Percentiles rank a stretch among this genome's conserved stretches.
Conservation (phyloP, 805 yeast genomes). For the Starmerella etchellsii region DNA sequence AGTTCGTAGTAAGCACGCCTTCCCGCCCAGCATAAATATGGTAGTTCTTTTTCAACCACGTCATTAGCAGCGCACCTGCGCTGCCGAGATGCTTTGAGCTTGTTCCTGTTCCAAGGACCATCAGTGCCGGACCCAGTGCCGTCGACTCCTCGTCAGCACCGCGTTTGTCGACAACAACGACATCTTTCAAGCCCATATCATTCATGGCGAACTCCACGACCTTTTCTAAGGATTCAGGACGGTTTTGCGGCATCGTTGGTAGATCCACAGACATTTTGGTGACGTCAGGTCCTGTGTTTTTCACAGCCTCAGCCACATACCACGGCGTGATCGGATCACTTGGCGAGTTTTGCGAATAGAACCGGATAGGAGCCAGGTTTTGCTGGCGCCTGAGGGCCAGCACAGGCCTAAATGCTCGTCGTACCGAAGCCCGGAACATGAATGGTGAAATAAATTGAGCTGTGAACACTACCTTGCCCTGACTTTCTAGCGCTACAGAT, state of each 20-base stretch:
- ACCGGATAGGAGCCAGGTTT: background rate
- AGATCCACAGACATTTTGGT: conserved; percentile 22
- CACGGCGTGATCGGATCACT: conserved; percentile 41
- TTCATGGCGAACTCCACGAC: conserved; percentile 38
- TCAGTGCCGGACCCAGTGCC: conserved; percentile 33
- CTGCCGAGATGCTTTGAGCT: conserved; percentile 62
- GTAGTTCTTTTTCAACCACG: conserved; percentile 42
- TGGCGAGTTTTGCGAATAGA: too few relatives aligned
- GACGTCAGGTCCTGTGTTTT: conserved; percentile 14
- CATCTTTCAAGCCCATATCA: conserved; percentile 53
- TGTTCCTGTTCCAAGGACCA: conserved; percentile 64
- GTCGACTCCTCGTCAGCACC: conserved; percentile 18
- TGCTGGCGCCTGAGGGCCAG: background rate
- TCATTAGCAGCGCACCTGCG: conserved; percentile 49
- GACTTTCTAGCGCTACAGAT: too few relatives aligned
- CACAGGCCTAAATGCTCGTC: background rate
- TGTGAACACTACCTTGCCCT: too few relatives aligned
- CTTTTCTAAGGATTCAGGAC: conserved; percentile 42
- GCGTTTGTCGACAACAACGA: conserved; percentile 53
- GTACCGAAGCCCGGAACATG: background rate
- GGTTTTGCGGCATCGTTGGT: conserved; percentile 46
- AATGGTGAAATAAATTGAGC: background rate
- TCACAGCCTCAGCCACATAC: conserved; percentile 36
- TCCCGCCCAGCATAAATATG: conserved; percentile 44
- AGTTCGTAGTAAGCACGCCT: conserved; percentile 54